Evolutionary conservation across 352 stramenopile genomes (phyloP).

Genomic region (Globisporangium mamillatum): DNA sequence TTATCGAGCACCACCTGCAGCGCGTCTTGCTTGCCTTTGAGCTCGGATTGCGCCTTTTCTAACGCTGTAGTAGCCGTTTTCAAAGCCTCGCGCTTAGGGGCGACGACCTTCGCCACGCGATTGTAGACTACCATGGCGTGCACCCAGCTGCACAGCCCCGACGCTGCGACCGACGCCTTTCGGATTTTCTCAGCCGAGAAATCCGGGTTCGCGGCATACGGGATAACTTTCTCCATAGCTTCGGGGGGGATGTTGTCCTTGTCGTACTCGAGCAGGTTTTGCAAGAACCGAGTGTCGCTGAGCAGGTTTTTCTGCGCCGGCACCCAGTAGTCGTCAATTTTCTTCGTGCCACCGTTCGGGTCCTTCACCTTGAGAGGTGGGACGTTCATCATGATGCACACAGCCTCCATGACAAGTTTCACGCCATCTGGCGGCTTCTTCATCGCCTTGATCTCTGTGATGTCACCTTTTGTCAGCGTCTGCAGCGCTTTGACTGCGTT

Average conservation of each 20-base stretch:
- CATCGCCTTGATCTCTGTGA: constrained; percentile 96
- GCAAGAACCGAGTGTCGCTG: constrained; percentile 90
- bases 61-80: constrained; percentile 88
- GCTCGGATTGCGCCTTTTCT: constrained; percentile 77
- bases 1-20: constrained; percentile 93
- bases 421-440: constrained; percentile 94
- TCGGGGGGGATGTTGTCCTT: constrained; percentile 93
- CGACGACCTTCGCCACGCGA: constrained; percentile 90
- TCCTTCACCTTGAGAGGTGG: constrained; percentile 92
- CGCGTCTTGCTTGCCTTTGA: constrained; percentile 89
- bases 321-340: constrained; percentile 94
- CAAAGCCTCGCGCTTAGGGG: constrained; percentile 90
- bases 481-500: constrained; percentile 90
- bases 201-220: constrained; percentile 84
- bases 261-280: constrained; percentile 94
- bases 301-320: constrained; percentile 92
- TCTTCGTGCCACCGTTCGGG: constrained; percentile 87
- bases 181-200: constrained; percentile 94
- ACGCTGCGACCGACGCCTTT: constrained; percentile 93
- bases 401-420: constrained; percentile 93
- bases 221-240: constrained; percentile 90
- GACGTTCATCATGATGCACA: constrained; percentile 95
- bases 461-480: constrained; percentile 92
- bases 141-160: constrained; percentile 93
- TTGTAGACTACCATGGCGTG: constrained; percentile 97